These are phyloP conservation scores for Stereum hirsutum DNA, from an alignment of 1,284 basidiomycete species.

Conservation along the genomic window DNA sequence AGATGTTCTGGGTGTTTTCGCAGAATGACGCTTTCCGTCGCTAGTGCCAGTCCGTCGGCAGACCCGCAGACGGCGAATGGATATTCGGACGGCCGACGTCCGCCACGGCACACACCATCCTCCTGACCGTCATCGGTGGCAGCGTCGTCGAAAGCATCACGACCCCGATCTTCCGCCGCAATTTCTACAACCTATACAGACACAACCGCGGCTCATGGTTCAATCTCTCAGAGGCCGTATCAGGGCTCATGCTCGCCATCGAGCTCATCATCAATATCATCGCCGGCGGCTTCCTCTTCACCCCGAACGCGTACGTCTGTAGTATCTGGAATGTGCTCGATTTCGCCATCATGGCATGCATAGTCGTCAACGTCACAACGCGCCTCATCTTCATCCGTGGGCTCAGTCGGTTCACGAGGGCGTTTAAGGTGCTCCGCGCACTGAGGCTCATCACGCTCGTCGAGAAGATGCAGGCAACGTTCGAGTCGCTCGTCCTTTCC, in stretches of 20 bases:
- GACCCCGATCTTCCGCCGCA: constrained; percentile 78
- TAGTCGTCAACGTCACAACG: constrained; percentile 78
- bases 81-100: constrained; percentile 73
- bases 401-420: constrained; percentile 74
- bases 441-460: constrained; percentile 88
- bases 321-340: constrained; percentile 93
- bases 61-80: constrained; percentile 78
- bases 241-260: constrained; percentile 70
- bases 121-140: constrained; percentile 76
- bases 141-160: constrained; percentile 83
- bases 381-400: constrained; percentile 76
- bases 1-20: constrained; percentile 84
- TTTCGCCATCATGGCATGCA: constrained; percentile 76
- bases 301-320: constrained; percentile 90
- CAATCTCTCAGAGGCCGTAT: constrained; percentile 71
- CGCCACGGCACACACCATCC: constrained; percentile 54
- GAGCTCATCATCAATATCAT: constrained; percentile 90
- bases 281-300: constrained; percentile 89
- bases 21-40: constrained; percentile 73
- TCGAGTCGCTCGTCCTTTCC: constrained; percentile 87
- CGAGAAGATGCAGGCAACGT: constrained; percentile 81
- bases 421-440: constrained; percentile 85
- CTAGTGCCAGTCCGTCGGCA: constrained; percentile 80
- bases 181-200: constrained; percentile 62
- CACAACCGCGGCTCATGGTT: constrained; percentile 76